phyloP scores from a whole-genome alignment of 495 filamentous ascomycete genomes.

The Xylaria castorea region DNA sequence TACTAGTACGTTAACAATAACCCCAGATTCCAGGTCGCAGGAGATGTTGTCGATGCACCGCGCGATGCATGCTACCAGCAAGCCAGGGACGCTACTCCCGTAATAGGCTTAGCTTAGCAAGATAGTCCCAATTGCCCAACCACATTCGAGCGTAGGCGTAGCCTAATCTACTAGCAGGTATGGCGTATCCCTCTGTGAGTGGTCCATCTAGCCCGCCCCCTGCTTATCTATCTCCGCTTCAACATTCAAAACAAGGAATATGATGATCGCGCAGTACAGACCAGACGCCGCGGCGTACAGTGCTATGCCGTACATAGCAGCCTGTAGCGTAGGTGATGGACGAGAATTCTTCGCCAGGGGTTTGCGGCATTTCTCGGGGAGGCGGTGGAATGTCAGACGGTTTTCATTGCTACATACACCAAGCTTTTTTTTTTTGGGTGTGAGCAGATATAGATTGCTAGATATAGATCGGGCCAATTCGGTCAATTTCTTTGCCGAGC shows the following conservation, averaged over 20 bases:
- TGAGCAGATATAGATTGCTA: not conserved
- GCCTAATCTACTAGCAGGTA: not conserved
- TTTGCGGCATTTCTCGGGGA: conserved; percentile 13
- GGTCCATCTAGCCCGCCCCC: not conserved
- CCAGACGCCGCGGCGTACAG: not conserved
- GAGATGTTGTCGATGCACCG: not conserved
- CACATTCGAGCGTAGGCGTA: not conserved
- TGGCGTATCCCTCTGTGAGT: not conserved
- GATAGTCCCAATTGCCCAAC: not conserved
- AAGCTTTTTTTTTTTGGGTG: conserved; percentile 8
- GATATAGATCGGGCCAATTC: not conserved
- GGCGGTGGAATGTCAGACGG: not conserved
- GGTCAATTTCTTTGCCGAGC: conserved; percentile 3
- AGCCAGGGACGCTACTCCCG: not conserved
- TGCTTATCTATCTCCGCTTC: not conserved
- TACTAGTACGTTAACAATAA: not conserved
- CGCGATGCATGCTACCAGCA: not conserved
- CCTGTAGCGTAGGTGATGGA: not conserved
- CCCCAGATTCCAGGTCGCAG: not conserved
- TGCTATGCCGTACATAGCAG: no score
- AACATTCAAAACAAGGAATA: conserved; percentile 1
- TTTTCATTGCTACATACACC: conserved; percentile 12
- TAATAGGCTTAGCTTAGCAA: not conserved
- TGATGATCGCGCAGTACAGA: not conserved
- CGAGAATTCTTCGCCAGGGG: not conserved